phyloP scores from a whole-genome alignment of 2,329 filamentous ascomycete genomes.

The Parastagonospora avenae region DNA sequence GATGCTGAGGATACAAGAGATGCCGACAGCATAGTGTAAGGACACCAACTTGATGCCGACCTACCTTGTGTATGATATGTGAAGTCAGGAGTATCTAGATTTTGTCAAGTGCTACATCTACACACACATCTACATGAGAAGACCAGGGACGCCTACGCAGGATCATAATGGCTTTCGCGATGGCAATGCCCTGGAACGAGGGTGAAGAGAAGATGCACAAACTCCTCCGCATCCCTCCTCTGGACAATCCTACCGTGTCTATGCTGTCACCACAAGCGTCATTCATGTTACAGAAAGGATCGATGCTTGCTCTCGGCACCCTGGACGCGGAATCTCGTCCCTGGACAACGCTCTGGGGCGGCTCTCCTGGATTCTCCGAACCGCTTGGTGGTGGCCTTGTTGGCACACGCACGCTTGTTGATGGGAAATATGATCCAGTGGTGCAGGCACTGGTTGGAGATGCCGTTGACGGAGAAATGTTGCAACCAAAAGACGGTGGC shows the following conservation, averaged over 20 bases:
- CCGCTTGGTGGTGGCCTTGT: constrained; percentile 67
- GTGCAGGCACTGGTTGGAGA: constrained; percentile 64
- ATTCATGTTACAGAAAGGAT: constrained; percentile 64
- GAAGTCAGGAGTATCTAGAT: too few relatives aligned
- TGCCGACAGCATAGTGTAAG: too few relatives aligned
- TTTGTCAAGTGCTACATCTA: neutral
- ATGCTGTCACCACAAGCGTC: constrained; percentile 67
- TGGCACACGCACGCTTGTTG: constrained; percentile 66
- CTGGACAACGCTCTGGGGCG: constrained; percentile 83
- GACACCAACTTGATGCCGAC: too few relatives aligned
- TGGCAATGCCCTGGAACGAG: constrained; percentile 62
- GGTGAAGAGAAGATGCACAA: constrained; percentile 71
- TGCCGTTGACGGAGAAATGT: constrained; percentile 50
- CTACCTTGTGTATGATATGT: too few relatives aligned
- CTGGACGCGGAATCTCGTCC: constrained; percentile 68
- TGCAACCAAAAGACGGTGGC: constrained; percentile 34
- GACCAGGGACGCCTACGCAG: neutral
- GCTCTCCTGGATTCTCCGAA: constrained; percentile 69
- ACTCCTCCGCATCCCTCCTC: constrained; percentile 62
- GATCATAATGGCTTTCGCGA: constrained; percentile 49
- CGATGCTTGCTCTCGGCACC: constrained; percentile 75
- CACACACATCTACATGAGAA: neutral
- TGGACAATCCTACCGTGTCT: constrained; percentile 69
- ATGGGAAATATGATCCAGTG: constrained; percentile 71
- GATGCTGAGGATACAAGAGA: too few relatives aligned